Evolutionary conservation across 2,329 filamentous ascomycete species (phyloP).

Genomic region (Diaporthe citrichinensis): DNA sequence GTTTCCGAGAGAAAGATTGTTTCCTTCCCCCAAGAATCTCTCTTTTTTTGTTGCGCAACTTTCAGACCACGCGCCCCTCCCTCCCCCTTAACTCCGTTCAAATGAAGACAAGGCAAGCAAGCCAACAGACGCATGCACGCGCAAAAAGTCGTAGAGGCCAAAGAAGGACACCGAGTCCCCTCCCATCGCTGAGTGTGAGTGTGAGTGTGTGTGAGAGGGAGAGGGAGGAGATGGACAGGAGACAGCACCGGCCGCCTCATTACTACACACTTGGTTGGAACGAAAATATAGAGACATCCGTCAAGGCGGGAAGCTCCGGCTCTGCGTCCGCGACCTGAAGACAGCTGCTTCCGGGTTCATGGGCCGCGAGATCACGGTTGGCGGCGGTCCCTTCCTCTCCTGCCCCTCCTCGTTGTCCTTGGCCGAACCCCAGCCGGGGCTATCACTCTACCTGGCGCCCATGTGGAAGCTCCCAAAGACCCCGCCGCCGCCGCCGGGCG

Average conservation of each 20-base stretch:
- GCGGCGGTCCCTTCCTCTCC: not conserved
- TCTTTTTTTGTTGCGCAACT: constrained; percentile 13
- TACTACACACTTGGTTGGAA: constrained; percentile 9
- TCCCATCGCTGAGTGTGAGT: not conserved
- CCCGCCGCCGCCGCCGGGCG: constrained; percentile 81
- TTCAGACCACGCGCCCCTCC: not conserved
- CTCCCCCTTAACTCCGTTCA: constrained; percentile 31
- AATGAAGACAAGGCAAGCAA: constrained; percentile 18
- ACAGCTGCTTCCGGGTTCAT: not conserved
- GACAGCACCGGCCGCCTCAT: constrained; percentile 11
- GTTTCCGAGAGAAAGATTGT: not conserved
- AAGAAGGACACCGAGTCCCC: not conserved
- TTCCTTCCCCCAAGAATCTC: not conserved
- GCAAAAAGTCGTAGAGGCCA: not conserved
- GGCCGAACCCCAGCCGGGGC: constrained; percentile 1
- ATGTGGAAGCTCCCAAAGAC: constrained; percentile 82
- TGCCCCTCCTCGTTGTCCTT: not conserved
- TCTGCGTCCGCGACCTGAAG: not conserved
- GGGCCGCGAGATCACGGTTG: not conserved
- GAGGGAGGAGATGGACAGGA: not conserved
- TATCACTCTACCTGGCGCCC: constrained; percentile 46
- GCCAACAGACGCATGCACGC: constrained; percentile 1
- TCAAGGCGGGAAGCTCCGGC: not conserved
- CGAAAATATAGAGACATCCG: not conserved
- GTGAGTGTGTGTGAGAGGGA: not conserved